Base-by-base conservation (phyloP, 495 filamentous ascomycete genomes). In the Corynascus novoguineensis region DNA sequence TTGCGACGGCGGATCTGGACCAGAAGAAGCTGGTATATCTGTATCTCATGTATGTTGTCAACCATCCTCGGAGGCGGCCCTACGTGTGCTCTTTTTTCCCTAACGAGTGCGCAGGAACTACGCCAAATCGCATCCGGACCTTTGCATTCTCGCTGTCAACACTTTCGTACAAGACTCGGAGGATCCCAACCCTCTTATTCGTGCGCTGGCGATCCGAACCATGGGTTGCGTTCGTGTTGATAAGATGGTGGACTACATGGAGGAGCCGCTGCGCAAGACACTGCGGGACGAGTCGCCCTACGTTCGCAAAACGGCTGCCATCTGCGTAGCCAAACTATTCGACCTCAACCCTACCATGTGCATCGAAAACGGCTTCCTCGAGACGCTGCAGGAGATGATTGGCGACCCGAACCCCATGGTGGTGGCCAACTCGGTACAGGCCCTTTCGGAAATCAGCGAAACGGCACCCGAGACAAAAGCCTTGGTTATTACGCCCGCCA, bases 201-300 rank as follows among this genome's bases (percentile, higher is more conserved):
- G 95, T 71, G 93, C 93, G 17, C 78, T 99, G 14, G 93, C 93
- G 42, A 95, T 99, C 68, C 82, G 93, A 38, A 99, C 93, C n/a
- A 99, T 99, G 93, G 93, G 93, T 25, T 97, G 93, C 71, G 97
- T 99, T 58, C 81, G 93, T 40, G 93, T 99, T 58, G 93, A 97
- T 60, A 99, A 99, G 74, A 99, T 99, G 87, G 89, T 97, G 59
- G 95, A 99, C 67, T 99, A 99, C 70, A 97, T 97, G 93, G 93
- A 99, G 73, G 93, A 97, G 69, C 93, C 93, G 22, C 76, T 99
- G 50, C 83, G 93, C 60, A 99, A 99, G 73, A 99, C 93, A 17
- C 78, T 99, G 60, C 86, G 87, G 65, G 93, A 98, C 72, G 95
- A 98, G 73, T 97, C 92, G 48, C 93, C 93, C 0, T 98, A 98